phyloP scores from a whole-genome alignment of 2,329 filamentous ascomycete species.

The Talaromyces sp. region DNA sequence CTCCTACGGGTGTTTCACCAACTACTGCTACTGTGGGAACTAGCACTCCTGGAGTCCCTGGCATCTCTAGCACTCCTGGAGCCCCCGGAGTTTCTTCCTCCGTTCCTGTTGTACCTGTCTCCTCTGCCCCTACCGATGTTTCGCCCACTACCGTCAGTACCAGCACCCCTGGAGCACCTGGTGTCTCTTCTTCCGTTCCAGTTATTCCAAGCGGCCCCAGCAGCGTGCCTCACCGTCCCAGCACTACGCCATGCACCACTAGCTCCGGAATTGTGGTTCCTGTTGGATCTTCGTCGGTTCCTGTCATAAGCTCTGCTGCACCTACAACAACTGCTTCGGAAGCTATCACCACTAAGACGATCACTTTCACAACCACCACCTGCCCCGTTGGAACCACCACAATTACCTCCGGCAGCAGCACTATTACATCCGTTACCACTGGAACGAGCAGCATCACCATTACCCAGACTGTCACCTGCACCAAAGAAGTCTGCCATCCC shows the following conservation, averaged over 20 bases:
- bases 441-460: conserved; percentile 17
- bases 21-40: not conserved
- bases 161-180: not conserved
- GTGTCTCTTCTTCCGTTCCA: not conserved
- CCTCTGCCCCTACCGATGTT: not conserved
- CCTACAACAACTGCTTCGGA: conserved; percentile 4
- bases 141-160: not conserved
- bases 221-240: not conserved
- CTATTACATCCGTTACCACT: conserved; percentile 13
- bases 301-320: not conserved
- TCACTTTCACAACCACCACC: conserved; percentile 18
- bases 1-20: not conserved
- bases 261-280: not conserved
- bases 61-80: not conserved
- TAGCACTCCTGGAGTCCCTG: not conserved
- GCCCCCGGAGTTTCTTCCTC: not conserved
- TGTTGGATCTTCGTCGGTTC: conserved; percentile 2
- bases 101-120: not conserved
- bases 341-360: conserved; percentile 15
- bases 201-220: not conserved
- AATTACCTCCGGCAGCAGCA: conserved; percentile 11
- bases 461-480: conserved; percentile 18
- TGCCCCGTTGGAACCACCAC: conserved; percentile 18
- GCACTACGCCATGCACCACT: not conserved
- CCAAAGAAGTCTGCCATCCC: conserved; percentile 17